Evolutionary conservation across 192 early-diverging fungal species (phyloP).

Genomic region (Entrophospora sp.): DNA sequence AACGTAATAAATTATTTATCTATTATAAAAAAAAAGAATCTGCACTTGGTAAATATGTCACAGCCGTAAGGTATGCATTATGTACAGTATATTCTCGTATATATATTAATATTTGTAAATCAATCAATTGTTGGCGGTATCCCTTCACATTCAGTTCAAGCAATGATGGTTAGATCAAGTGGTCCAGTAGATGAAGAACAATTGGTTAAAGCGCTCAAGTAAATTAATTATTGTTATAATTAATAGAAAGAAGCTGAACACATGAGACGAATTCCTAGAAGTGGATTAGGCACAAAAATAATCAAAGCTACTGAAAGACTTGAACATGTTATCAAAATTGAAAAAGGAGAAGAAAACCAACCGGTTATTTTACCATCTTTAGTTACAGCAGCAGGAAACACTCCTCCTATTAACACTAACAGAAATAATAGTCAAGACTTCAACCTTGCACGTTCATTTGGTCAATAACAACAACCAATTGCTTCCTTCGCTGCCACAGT

Average conservation of each 20-base stretch:
- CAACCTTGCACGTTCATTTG: too few species aligned
- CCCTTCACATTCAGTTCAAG: background rate
- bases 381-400: background rate
- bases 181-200: background rate
- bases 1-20: too few species aligned
- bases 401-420: too few species aligned
- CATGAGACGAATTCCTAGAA: background rate
- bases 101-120: too few species aligned
- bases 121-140: too few species aligned
- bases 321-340: background rate
- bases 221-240: background rate
- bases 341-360: background rate
- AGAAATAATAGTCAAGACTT: too few species aligned
- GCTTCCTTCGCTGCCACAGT: background rate
- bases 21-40: too few species aligned
- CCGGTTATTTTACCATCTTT: background rate
- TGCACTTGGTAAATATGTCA: slow-evolving; percentile 9
- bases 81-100: background rate
- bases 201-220: background rate
- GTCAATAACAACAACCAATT: too few species aligned
- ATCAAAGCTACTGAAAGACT: background rate
- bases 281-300: background rate
- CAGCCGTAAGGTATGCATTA: background rate
- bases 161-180: background rate
- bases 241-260: background rate